Conservation (phyloP, 2,329 filamentous ascomycete genomes). For the Phaeosphaeriaceae sp. region DNA sequence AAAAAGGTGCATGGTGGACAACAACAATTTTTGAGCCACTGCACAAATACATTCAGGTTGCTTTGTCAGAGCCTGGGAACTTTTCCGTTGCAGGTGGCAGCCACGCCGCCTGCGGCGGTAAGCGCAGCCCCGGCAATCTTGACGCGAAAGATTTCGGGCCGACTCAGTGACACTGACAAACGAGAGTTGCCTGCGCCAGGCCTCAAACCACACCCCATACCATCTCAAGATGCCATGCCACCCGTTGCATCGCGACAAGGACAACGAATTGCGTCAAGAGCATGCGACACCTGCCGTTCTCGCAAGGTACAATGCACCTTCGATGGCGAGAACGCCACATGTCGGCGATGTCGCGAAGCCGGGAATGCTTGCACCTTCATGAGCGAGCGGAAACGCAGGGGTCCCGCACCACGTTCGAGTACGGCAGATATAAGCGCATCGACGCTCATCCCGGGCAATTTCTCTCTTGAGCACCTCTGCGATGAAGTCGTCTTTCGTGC, state of each 20-base stretch:
- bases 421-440: not conserved
- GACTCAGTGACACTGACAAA: not conserved
- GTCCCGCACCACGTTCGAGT: constrained; percentile 8
- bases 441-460: not conserved
- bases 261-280: constrained; percentile 19
- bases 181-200: not conserved
- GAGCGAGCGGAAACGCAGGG: constrained; percentile 15
- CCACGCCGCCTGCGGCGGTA: too few species aligned
- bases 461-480: constrained; percentile 15
- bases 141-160: not conserved
- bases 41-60: too few species aligned
- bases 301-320: constrained; percentile 20
- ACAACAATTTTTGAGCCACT: too few species aligned
- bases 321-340: constrained; percentile 11
- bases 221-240: constrained; percentile 17
- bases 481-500: constrained; percentile 9
- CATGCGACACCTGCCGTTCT: constrained; percentile 20
- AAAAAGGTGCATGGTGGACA: too few species aligned
- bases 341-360: constrained; percentile 10
- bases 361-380: constrained; percentile 15
- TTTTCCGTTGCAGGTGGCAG: too few species aligned
- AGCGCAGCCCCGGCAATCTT: too few species aligned
- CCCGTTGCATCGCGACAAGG: constrained; percentile 15
- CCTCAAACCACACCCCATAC: not conserved
- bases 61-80: too few species aligned